These are phyloP conservation scores for Chlorella sp. DNA, from an alignment of 139 green algal genomes.

Conservation along the genomic window DNA sequence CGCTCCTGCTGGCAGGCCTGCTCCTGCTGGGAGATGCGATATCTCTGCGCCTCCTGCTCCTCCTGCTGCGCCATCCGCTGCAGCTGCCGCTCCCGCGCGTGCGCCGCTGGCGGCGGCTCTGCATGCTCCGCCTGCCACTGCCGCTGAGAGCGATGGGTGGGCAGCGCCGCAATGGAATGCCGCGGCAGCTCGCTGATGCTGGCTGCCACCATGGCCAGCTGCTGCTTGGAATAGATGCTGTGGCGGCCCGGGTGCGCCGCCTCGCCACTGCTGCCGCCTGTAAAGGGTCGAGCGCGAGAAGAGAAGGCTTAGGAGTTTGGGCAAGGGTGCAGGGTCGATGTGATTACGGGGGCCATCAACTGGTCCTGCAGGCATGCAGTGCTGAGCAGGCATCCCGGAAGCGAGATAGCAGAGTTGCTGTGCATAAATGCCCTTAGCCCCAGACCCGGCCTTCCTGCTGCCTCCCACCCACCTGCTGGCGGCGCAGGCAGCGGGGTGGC, in stretches of 20 bases:
- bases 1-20: neutral
- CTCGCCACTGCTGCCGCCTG: neutral
- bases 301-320: neutral
- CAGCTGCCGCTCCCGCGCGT: neutral
- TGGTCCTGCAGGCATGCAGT: neutral
- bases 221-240: slow-evolving; percentile 26
- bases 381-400: no score
- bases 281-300: neutral
- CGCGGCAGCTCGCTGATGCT: slow-evolving; percentile 29
- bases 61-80: neutral
- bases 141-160: neutral
- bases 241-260: neutral
- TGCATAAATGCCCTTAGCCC: no score
- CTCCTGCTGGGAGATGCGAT: neutral
- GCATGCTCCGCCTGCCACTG: neutral
- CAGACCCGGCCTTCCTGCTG: no score
- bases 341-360: neutral
- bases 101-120: neutral
- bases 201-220: slow-evolving; percentile 18
- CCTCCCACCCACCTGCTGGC: neutral
- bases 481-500: neutral
- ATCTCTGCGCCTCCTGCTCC: neutral
- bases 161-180: neutral
- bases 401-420: no score
- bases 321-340: no score